Evolutionary conservation across 2,329 filamentous ascomycete genomes (phyloP).

Genomic region (Didymella segeticola): DNA sequence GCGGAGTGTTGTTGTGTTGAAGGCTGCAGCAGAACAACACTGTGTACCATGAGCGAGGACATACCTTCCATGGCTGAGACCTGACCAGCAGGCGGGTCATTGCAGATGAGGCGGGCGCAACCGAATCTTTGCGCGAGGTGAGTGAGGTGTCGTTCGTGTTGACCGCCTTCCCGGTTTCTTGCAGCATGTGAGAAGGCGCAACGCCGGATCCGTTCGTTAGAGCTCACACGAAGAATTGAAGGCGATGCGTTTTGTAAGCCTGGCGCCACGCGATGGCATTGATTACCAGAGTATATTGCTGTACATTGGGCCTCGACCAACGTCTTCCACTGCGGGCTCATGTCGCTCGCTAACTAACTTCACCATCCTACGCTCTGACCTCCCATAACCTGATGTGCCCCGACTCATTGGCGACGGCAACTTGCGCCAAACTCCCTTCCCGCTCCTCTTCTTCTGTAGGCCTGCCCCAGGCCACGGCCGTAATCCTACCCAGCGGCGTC

Average conservation of each 20-base stretch:
- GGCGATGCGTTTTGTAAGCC: too few relatives aligned
- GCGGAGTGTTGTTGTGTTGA: not conserved
- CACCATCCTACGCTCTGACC: conserved; percentile 44
- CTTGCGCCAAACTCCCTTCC: conserved; percentile 63
- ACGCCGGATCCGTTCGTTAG: not conserved
- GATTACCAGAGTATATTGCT: not conserved
- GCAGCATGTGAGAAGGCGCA: conserved; percentile 5
- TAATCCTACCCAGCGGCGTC: conserved; percentile 86
- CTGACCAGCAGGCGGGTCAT: not conserved
- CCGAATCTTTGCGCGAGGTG: not conserved
- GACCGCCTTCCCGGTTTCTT: not conserved
- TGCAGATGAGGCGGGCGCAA: not conserved
- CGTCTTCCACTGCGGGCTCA: not conserved
- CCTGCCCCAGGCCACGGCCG: conserved; percentile 58
- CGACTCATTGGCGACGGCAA: conserved; percentile 87
- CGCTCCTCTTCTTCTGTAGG: conserved; percentile 61
- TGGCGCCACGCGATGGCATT: not conserved
- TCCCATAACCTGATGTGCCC: conserved; percentile 94
- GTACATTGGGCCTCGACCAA: not conserved
- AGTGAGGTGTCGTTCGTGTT: not conserved
- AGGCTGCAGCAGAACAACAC: not conserved
- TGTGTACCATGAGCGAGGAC: not conserved
- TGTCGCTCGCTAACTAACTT: not conserved
- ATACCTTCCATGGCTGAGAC: conserved; percentile 2
- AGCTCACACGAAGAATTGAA: not conserved